These are phyloP conservation scores for Pyrus hybrid DNA, from an alignment of 331 rosid species.

Conservation along the genomic window DNA sequence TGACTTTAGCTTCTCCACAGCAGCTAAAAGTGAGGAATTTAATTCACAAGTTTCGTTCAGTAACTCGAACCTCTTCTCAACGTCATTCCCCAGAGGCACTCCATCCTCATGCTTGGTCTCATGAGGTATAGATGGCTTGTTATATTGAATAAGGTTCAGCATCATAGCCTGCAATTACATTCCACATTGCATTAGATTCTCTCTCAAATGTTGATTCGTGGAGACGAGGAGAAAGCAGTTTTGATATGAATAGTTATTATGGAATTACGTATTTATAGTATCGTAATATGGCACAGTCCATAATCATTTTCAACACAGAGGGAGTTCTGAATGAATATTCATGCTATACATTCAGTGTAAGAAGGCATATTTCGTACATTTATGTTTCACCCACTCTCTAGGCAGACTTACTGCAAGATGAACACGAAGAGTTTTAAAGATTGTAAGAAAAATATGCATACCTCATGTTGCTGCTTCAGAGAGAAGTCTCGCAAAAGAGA, in stretches of 20 bases:
- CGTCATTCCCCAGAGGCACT: conserved; percentile 11
- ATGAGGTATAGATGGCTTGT: conserved; percentile 15
- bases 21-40: conserved; percentile 55
- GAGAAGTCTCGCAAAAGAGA: conserved; percentile 68
- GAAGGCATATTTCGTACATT: not conserved
- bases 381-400: not conserved
- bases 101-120: conserved; percentile 12
- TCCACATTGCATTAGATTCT: not conserved
- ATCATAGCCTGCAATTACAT: conserved; percentile 51
- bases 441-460: conserved; percentile 5
- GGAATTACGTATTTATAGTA: not conserved
- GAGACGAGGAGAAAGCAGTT: not conserved
- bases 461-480: conserved; percentile 68
- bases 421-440: not conserved
- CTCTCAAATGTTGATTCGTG: not conserved
- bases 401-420: not conserved
- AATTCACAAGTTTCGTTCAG: conserved; percentile 65
- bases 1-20: conserved; percentile 44
- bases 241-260: not conserved
- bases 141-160: conserved; percentile 41
- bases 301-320: not conserved
- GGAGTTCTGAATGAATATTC: not conserved
- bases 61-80: conserved; percentile 46
- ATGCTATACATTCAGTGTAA: not conserved
- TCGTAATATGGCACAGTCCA: not conserved